Percentiles rank a stretch among this genome's conserved stretches.
Evolutionary conservation across 495 filamentous ascomycete genomes (phyloP).

Genomic region (Massariosphaeria phaeospora): DNA sequence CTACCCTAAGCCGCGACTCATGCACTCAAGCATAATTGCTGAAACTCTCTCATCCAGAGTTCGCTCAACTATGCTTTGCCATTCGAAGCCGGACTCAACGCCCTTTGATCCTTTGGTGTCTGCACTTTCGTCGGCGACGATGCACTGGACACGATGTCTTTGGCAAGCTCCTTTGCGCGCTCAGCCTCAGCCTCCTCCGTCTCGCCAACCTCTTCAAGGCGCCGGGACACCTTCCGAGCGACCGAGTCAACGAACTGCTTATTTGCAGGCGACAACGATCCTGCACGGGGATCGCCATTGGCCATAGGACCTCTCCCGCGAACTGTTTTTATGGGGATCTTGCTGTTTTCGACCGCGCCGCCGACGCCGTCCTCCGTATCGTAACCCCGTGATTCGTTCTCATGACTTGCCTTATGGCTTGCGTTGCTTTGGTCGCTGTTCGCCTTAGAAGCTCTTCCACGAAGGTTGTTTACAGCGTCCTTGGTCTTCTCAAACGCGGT

Average conservation of each 20-base stretch:
- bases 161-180: conserved; percentile 19
- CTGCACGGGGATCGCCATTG: neutral
- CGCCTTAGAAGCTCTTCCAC: neutral
- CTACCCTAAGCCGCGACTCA: no score
- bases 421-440: no score
- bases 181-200: neutral
- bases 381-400: no score
- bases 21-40: no score
- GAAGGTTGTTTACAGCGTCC: neutral
- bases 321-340: no score
- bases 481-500: no score
- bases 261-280: conserved; percentile 13
- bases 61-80: neutral
- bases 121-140: conserved; percentile 4
- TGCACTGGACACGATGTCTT: conserved; percentile 13
- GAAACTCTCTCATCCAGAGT: no score
- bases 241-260: conserved; percentile 18
- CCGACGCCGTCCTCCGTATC: neutral
- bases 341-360: no score
- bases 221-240: conserved; percentile 10
- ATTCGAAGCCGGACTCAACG: neutral
- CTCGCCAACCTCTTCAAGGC: conserved; percentile 22
- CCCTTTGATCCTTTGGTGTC: no score
- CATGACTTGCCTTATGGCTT: neutral
- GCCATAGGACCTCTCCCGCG: neutral